Evolutionary conservation across 257 asterid species (phyloP), one percentile per base, ranked within the genome.

Genomic region (Osmanthus fragrans): DNA sequence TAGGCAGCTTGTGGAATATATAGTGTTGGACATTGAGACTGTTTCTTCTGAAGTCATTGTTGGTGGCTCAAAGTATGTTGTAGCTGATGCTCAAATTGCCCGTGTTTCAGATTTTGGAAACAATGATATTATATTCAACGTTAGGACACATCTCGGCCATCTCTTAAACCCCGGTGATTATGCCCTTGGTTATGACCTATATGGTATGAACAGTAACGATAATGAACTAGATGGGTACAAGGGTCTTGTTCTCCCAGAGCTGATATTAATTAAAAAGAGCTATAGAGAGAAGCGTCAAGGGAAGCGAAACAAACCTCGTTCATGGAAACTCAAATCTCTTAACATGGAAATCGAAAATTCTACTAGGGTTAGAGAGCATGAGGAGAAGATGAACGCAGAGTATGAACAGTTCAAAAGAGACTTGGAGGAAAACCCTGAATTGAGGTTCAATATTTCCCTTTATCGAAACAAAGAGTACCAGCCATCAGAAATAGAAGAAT

Each of bases 101-200:
- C 83, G 83, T 25, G 72, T 80, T 70, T 70, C 83, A 37, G 83
- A 80, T 80, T 74, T 80, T 19, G 80, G 83, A 16, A 75, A 75
- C 0, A 63, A 63, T 63, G 69, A 63, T 63, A 27, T 63, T 32
- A 70, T 75, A 16, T 80, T 80, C 60, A 67, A 40, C 0, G 73
- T 75, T n/a, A 69, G 76, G 65, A 80, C 83, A 0, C 77, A 80
- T 75, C 30, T 80, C 7, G 83, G 83, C 56, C 80, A 80, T 70
- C 71, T 80, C 51, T 73, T 80, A 18, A 80, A 70, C 58, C 83
- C 83, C 30, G 83, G 83, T 56, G 83, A 75, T 75, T 23, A 75
- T 70, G 83, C 83, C 21, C 60, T 80, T 70, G 83, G 83, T 21
- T 80, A 80, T 75, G 83, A 80, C 60, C 21, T 80, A 58, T 70